Evolutionary conservation across 768 basidiomycete genomes (phyloP).

Genomic region (Russula compacta): DNA sequence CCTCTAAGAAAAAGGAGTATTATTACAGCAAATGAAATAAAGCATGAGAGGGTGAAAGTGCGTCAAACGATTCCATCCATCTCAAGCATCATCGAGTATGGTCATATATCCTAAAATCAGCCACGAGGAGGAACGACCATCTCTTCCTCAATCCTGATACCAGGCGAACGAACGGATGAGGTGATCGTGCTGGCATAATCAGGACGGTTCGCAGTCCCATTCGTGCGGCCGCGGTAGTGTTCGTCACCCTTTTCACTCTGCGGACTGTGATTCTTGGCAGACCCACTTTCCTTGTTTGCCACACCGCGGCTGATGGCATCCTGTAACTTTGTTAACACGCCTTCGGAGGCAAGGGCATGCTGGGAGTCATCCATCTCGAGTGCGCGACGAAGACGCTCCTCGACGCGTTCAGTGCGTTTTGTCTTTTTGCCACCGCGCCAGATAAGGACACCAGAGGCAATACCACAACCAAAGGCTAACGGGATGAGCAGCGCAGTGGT

Average conservation of each 20-base stretch:
- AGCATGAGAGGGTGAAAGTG: neutral
- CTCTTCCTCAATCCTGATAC: conserved; percentile 26
- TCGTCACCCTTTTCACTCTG: neutral
- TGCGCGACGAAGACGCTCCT: conserved; percentile 44
- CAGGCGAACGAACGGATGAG: conserved; percentile 4
- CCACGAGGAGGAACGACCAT: conserved; percentile 25
- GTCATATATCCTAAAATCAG: neutral
- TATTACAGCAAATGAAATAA: neutral
- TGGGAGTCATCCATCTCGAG: conserved; percentile 28
- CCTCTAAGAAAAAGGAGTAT: neutral
- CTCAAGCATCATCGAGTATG: neutral
- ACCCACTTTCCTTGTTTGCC: neutral
- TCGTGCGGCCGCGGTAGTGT: neutral
- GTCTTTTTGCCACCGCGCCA: conserved; percentile 65
- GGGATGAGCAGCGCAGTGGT: conserved; percentile 63
- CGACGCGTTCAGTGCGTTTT: conserved; percentile 56
- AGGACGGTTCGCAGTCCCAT: neutral
- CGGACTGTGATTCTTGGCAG: neutral
- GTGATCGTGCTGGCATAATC: neutral
- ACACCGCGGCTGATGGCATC: neutral
- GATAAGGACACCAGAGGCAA: conserved; percentile 61
- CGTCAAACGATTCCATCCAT: neutral
- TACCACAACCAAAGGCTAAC: conserved; percentile 66
- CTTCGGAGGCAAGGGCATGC: neutral
- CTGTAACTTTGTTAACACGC: conserved; percentile 5